phyloP scores from a whole-genome alignment of 108 stramenopile genomes.

The Mediolabrus comicus region DNA sequence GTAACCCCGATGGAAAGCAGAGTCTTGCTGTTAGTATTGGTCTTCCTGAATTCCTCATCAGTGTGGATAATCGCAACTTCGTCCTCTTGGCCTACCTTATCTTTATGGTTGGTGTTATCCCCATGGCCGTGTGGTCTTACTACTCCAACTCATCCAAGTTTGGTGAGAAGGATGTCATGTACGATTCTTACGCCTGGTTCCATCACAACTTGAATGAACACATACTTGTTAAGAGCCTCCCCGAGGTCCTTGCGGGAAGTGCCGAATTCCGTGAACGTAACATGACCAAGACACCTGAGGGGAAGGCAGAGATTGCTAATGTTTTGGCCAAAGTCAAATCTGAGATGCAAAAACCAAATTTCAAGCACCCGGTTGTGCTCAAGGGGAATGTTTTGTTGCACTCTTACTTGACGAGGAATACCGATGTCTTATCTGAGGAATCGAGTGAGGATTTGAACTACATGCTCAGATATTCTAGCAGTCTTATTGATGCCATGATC shows the following conservation, averaged over 20 bases:
- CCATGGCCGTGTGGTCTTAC: constrained; percentile 88
- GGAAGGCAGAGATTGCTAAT: constrained; percentile 66
- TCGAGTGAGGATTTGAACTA: constrained; percentile 72
- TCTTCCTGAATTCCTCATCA: constrained; percentile 91
- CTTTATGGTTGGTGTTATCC: constrained; percentile 95
- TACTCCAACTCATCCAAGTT: constrained; percentile 94
- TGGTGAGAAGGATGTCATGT: constrained; percentile 98
- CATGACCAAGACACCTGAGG: constrained; percentile 60
- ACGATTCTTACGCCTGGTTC: constrained; percentile 95
- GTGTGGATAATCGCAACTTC: constrained; percentile 87
- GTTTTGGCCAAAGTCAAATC: constrained; percentile 49
- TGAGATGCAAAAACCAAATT: constrained; percentile 91
- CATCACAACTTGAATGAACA: constrained; percentile 85
- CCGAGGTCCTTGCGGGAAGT: constrained; percentile 83
- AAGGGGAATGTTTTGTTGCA: constrained; percentile 97
- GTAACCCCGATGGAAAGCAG: constrained; percentile 99
- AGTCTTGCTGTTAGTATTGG: constrained; percentile 95
- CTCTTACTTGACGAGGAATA: constrained; percentile 80
- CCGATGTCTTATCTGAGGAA: constrained; percentile 45
- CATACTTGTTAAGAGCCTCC: constrained; percentile 72
- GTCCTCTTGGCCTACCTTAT: constrained; percentile 94
- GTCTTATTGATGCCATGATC: constrained; percentile 96
- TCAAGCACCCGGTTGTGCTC: constrained; percentile 82
- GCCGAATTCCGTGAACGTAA: constrained; percentile 89
- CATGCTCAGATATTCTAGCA: constrained; percentile 80